Evolutionary conservation across 345 rosid species (phyloP).

Genomic region (Acer negundo): DNA sequence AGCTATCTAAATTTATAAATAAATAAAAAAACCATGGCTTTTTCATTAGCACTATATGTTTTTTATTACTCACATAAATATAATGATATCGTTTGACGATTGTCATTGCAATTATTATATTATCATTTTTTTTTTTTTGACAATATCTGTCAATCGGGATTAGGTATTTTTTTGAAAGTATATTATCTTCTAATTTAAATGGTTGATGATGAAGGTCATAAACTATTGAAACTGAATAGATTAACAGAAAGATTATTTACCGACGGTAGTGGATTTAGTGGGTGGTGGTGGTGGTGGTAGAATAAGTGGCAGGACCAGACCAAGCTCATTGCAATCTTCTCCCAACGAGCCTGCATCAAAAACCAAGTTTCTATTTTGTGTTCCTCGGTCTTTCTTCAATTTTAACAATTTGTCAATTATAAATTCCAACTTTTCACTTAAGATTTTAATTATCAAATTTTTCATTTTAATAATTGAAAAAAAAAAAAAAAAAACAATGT

Average conservation of each 20-base stretch:
- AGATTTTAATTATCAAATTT: too few relatives aligned
- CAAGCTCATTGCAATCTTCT: slow-evolving; percentile 20
- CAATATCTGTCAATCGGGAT: too few relatives aligned
- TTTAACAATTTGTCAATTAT: too few relatives aligned
- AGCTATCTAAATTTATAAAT: too few relatives aligned
- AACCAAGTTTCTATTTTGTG: background rate
- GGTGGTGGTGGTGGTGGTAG: background rate
- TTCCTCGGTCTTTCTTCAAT: too few relatives aligned
- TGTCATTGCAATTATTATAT: background rate
- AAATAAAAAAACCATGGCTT: too few relatives aligned
- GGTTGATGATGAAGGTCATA: background rate
- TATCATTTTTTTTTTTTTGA: background rate
- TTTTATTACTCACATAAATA: background rate
- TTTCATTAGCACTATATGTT: too few relatives aligned
- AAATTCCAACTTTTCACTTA: too few relatives aligned
- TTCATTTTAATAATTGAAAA: too few relatives aligned
- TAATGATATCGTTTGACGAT: background rate
- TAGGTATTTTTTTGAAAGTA: too few relatives aligned
- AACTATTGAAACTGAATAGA: background rate
- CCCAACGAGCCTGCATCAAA: slow-evolving; percentile 18
- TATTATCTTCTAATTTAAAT: background rate
- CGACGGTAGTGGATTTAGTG: background rate
- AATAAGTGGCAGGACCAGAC: background rate
- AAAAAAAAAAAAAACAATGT: too few relatives aligned
- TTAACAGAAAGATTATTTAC: background rate